phyloP scores from a whole-genome alignment of 2,329 filamentous ascomycete species.

The Ascosphaera pollenicola region DNA sequence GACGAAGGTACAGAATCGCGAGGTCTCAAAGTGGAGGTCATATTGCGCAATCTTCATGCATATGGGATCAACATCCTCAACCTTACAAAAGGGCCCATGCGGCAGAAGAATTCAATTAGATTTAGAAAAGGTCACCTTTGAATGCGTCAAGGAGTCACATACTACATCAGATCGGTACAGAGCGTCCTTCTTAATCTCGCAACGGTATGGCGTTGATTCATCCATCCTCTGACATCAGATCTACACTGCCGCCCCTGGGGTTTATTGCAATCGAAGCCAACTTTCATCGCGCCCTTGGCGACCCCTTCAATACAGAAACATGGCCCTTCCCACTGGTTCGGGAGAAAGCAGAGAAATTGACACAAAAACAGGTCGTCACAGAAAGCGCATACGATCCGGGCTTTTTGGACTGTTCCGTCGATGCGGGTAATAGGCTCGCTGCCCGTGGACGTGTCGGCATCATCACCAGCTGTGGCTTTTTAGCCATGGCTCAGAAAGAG shows the following conservation, averaged over 20 bases:
- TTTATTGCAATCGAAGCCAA: neutral
- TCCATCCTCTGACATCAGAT: neutral
- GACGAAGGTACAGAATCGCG: too few relatives aligned
- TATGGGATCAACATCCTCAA: too few relatives aligned
- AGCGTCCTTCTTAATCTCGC: too few relatives aligned
- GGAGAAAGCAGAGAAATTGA: neutral
- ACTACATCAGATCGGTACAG: neutral
- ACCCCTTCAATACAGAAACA: neutral
- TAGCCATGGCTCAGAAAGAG: neutral
- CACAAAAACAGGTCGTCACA: neutral
- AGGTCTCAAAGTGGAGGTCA: too few relatives aligned
- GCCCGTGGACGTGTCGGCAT: neutral
- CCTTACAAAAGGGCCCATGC: too few relatives aligned
- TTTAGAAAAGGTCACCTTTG: too few relatives aligned
- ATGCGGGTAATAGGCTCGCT: neutral
- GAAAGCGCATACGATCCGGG: neutral
- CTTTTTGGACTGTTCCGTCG: neutral
- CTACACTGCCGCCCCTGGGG: neutral
- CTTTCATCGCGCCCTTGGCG: neutral
- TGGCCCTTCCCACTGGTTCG: neutral
- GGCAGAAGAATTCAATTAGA: too few relatives aligned
- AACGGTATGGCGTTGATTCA: too few relatives aligned
- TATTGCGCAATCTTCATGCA: too few relatives aligned
- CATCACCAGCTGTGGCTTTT: neutral
- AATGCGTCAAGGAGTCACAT: too few relatives aligned